Evolutionary conservation across 805 yeast genomes (phyloP).

Genomic region (Jamesozyma spencerorum): DNA sequence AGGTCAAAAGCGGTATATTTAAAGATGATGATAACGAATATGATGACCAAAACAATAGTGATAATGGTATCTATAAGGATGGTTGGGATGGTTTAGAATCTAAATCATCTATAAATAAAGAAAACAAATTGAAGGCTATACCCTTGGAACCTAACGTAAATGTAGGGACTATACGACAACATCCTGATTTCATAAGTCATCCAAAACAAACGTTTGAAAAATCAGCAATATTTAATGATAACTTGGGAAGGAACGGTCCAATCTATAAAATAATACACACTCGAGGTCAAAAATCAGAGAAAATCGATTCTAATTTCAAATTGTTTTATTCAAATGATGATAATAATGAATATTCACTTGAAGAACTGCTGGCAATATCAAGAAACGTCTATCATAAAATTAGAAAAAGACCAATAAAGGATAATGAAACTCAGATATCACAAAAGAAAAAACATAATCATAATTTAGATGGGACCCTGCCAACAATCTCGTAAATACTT

Average conservation of each 20-base stretch:
- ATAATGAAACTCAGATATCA: too few species aligned
- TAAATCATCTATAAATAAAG: conserved; percentile 1
- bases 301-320: conserved; percentile 49
- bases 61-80: background rate
- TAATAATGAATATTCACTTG: conserved; percentile 47
- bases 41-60: background rate
- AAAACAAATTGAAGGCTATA: conserved; percentile 1
- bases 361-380: conserved; percentile 52
- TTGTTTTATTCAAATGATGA: conserved; percentile 37
- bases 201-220: conserved; percentile 1
- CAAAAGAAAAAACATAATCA: too few species aligned
- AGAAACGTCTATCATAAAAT: conserved; percentile 26
- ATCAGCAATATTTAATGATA: conserved; percentile 34
- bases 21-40: conserved; percentile 1
- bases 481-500: too few species aligned
- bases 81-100: background rate
- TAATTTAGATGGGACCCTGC: too few species aligned
- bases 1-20: background rate
- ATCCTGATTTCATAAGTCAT: background rate
- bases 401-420: background rate
- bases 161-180: conserved; percentile 2
- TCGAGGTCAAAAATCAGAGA: conserved; percentile 52
- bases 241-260: conserved; percentile 28
- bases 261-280: conserved; percentile 41
- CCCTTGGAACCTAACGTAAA: conserved; percentile 2